phyloP scores from a whole-genome alignment of 345 rosid species.

The Salix dunnii region DNA sequence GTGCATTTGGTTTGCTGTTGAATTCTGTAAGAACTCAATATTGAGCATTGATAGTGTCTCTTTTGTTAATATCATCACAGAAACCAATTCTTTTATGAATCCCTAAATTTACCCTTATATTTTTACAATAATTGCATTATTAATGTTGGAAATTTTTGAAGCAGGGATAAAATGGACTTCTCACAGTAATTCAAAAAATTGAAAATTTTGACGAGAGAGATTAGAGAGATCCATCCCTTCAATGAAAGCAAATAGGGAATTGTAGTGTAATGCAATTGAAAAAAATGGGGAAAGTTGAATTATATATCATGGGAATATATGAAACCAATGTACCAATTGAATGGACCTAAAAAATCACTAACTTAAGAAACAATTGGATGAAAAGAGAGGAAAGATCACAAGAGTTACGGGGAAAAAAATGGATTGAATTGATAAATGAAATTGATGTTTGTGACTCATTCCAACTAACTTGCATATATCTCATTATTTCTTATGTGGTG shows the following conservation, averaged over 20 bases:
- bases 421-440: not conserved
- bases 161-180: not conserved
- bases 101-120: not conserved
- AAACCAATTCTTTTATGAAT: not conserved
- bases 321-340: not conserved
- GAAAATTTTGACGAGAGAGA: not conserved
- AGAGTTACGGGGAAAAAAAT: not conserved
- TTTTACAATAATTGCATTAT: not conserved
- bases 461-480: not conserved
- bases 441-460: not conserved
- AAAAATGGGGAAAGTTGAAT: no score
- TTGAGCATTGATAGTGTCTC: constrained; percentile 26
- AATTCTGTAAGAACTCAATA: constrained; percentile 86
- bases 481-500: not conserved
- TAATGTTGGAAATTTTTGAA: not conserved
- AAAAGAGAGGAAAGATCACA: not conserved
- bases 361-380: not conserved
- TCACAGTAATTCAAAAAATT: not conserved
- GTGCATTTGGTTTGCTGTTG: constrained; percentile 99
- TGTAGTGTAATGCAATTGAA: no score
- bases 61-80: constrained; percentile 5
- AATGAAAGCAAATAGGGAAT: not conserved
- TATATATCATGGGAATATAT: not conserved
- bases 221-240: not conserved
- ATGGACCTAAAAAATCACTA: not conserved